These are phyloP conservation scores for Lyophyllum atratum DNA, from an alignment of 768 basidiomycete genomes.

Conservation along the genomic window DNA sequence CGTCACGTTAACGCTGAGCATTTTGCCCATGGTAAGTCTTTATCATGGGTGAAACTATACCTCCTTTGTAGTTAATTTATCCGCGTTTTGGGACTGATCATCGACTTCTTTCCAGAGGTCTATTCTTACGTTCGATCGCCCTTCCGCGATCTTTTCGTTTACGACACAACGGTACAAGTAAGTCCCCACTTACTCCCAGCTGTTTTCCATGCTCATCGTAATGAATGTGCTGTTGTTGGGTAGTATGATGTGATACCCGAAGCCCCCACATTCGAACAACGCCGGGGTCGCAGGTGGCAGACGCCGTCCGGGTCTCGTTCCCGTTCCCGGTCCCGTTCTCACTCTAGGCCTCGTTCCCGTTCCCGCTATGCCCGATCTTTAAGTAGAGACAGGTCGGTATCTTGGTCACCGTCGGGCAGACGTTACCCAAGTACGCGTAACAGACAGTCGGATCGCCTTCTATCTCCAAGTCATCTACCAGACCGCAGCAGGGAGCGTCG, in stretches of 20 bases:
- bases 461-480: neutral
- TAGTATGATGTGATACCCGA: conserved; percentile 63
- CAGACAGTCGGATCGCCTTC: neutral
- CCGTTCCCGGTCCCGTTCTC: conserved; percentile 27
- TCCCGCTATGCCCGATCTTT: conserved; percentile 16
- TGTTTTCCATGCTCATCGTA: neutral
- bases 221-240: conserved; percentile 11
- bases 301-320: conserved; percentile 23
- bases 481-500: neutral
- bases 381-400: conserved; percentile 26
- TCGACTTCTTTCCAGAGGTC: conserved; percentile 55
- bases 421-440: conserved; percentile 22
- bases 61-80: neutral
- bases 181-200: conserved; percentile 9
- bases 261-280: conserved; percentile 36
- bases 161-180: conserved; percentile 84
- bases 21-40: conserved; percentile 83
- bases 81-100: neutral
- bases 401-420: conserved; percentile 39
- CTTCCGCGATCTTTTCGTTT: conserved; percentile 79
- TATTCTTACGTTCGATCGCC: conserved; percentile 90
- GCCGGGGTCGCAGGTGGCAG: conserved; percentile 30
- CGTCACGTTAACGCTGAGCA: conserved; percentile 82
- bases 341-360: conserved; percentile 25
- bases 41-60: neutral